Base-by-base conservation (phyloP, 257 asterid species). In the Salvia miltiorrhiza region DNA sequence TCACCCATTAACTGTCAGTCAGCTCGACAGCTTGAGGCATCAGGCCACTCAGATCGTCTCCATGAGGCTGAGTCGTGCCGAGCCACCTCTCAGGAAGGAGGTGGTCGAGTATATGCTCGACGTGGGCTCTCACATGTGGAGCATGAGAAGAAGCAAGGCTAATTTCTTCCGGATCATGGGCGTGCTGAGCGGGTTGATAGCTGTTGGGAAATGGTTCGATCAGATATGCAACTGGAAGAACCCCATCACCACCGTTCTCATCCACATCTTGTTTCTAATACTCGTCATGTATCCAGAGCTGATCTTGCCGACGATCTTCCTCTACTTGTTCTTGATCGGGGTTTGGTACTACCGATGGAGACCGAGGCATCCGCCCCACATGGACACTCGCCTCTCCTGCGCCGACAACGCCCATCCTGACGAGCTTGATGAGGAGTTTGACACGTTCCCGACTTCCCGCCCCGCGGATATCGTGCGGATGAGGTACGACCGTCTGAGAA, bases 111-210 rank as follows among this genome's bases (percentile, higher is more conserved):
- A 86, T 19, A 88, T 88, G 96, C 82, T 88, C 4, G 96, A 88
- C 4, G 90, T 84, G 0, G 89, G 90, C 13, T 84, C 90, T 12
- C 89, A 86, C 83, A 84, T 82, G 90, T 88, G 93, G 93, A 88
- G 96, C 81, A 86, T 86, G 90, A 79, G 93, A 39, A 60, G 93
- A 66, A 88, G 93, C 90, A 89, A 89, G 33, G 94, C 91, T 0
- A 85, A 89, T 55, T 79, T 86, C 66, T 85, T 87, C 71, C 23
- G 96, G 9, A 86, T 89, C 12, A 83, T 87, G 92, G 85, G 82
- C 3, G 90, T 89, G 52, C 68, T 89, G 20, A 71, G 86, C 13
- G 94, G 94, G 14, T 6, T 87, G 41, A 76, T 87, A 0, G 90
- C 87, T 0, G 79, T 85, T 0, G 86, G 90, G 0, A 87, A 71